Evolutionary conservation across 129 eudicot genomes (phyloP).

Genomic region (Chrysanthemum seticuspe): DNA sequence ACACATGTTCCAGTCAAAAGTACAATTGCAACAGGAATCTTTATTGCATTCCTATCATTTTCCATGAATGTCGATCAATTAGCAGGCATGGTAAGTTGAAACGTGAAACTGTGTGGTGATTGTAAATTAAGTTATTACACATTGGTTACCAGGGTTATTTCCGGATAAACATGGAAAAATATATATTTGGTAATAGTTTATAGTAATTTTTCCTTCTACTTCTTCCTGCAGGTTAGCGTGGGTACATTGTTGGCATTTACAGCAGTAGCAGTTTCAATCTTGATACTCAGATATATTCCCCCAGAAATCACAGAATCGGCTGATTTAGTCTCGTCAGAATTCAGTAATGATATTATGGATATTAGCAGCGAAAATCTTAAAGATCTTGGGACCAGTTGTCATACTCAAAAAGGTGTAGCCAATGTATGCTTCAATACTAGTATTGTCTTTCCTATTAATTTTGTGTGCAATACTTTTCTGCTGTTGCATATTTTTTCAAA

Average conservation of each 20-base stretch:
- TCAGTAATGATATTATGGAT: conserved; percentile 15
- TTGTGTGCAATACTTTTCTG: too few relatives aligned
- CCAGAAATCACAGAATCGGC: conserved; percentile 39
- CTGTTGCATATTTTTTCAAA: too few relatives aligned
- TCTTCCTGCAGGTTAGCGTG: conserved; percentile 51
- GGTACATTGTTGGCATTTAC: conserved; percentile 66
- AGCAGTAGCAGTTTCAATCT: conserved; percentile 56
- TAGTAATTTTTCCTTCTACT: conserved; percentile 3
- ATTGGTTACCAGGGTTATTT: not conserved
- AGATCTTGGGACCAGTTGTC: conserved; percentile 27
- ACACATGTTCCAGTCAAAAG: conserved; percentile 68
- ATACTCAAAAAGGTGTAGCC: conserved; percentile 41
- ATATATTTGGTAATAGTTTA: not conserved
- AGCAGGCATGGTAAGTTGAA: conserved; percentile 34
- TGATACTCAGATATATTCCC: conserved; percentile 56
- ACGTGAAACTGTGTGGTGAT: too few relatives aligned
- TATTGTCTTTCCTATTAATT: too few relatives aligned
- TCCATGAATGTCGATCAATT: conserved; percentile 63
- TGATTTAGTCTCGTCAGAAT: conserved; percentile 29
- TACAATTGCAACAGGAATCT: conserved; percentile 56
- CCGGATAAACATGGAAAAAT: too few relatives aligned
- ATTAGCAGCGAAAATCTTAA: conserved; percentile 7
- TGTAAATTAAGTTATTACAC: too few relatives aligned
- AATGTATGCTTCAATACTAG: conserved; percentile 35
- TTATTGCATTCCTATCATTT: conserved; percentile 50